phyloP scores from a whole-genome alignment of 768 basidiomycete species.

The Termitomyces sp. region DNA sequence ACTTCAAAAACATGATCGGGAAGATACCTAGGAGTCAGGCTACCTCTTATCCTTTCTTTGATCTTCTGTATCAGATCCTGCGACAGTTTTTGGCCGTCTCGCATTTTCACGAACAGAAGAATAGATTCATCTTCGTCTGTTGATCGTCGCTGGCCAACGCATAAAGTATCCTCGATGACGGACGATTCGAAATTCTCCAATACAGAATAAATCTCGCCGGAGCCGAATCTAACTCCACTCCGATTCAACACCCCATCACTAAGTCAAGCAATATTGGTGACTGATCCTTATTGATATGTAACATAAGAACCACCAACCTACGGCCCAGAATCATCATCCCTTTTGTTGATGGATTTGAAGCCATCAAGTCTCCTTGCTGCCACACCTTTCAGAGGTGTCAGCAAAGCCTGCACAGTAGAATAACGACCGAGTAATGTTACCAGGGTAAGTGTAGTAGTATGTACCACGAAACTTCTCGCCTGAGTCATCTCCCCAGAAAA shows the following conservation, averaged over 20 bases:
- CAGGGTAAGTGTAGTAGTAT: slow-evolving; percentile 60
- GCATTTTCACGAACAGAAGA: slow-evolving; percentile 71
- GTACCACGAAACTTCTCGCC: slow-evolving; percentile 54
- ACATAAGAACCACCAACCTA: slow-evolving; percentile 35
- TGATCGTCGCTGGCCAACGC: slow-evolving; percentile 62
- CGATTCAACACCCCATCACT: slow-evolving; percentile 75
- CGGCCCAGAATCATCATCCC: slow-evolving; percentile 60
- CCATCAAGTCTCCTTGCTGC: slow-evolving; percentile 66
- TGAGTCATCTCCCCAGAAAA: slow-evolving; percentile 60
- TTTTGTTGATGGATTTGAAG: slow-evolving; percentile 54
- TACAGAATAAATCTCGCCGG: slow-evolving; percentile 71
- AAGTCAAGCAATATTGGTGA: background rate
- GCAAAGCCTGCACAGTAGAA: background rate
- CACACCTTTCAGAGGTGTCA: slow-evolving; percentile 37
- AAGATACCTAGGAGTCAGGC: slow-evolving; percentile 68
- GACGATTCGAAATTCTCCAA: slow-evolving; percentile 52
- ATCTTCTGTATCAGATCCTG: slow-evolving; percentile 41
- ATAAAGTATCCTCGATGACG: slow-evolving; percentile 61
- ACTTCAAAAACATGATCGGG: slow-evolving; percentile 63
- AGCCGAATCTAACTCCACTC: slow-evolving; percentile 76
- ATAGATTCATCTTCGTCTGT: slow-evolving; percentile 69
- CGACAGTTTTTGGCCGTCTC: slow-evolving; percentile 31
- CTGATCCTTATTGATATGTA: background rate
- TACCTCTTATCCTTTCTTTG: slow-evolving; percentile 48
- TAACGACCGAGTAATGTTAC: slow-evolving; percentile 21